Evolutionary conservation across 495 filamentous ascomycete genomes (phyloP), one percentile per base, ranked within the genome.

Genomic region (Penicillium robsamsonii): DNA sequence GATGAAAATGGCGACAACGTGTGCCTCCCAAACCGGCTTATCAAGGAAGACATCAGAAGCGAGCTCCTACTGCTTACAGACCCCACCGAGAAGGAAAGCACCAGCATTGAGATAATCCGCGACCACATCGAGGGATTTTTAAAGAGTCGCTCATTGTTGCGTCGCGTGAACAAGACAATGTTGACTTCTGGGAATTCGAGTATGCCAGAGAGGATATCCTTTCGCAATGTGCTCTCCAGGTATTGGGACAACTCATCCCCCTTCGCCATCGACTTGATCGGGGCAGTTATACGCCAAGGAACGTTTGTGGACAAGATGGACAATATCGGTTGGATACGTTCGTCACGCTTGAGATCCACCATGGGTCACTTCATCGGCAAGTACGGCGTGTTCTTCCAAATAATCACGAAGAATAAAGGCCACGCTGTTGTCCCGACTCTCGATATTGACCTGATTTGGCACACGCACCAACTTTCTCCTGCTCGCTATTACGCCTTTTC

Each of bases 361-460:
- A 90, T 92, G 81, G 35, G 54, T 1, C 82, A 89, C 0, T 75
- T 90, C 0, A 71, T 90, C 20, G 70, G 56, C 2, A 92, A 92
- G 64, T 96, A 95, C 66, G 43, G 60, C 13, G 76, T 85, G 11
- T 96, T 91, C 74, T 77, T 91, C 33, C 18, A 54, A 0, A 86
- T 96, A 59, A 89, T 96, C 70, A 62, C 63, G 0, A 43, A 55
- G 1, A 70, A 90, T 62, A 79, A 81, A 0, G 55, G 63, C 1
- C 65, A 82, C 12, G 77, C 83, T 40, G 84, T 82, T 1, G 90
- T 96, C 1, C 92, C 91, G 3, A 96, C 92, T 12, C 76, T 96
- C 2, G 91, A 96, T 58, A 81, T 96, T n/a, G 91, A 96, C 67
- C 74, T 96, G 1, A 90, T 84, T 8, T 96, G 92, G 91, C 79